Base-by-base conservation (phyloP, 768 basidiomycete species). In the Termitomyces sp. region DNA sequence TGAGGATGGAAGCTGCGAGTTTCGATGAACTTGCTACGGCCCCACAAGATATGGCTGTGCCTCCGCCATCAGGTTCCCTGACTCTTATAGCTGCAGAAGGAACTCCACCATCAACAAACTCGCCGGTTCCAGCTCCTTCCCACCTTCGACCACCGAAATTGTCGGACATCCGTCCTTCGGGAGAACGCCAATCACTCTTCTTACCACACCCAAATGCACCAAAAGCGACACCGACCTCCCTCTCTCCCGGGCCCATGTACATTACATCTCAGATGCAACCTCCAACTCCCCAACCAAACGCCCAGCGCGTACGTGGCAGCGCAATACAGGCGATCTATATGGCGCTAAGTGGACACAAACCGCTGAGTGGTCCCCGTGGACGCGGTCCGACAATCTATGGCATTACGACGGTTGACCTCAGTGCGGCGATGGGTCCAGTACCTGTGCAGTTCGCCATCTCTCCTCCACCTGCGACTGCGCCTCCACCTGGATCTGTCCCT, bases 321-420 rank as follows among this genome's bases (percentile, higher is more conserved):
- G 67, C 59, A 8, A 60, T 68, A 12, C 63, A 66, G 30, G 63
- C 70, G 0, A 68, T 77, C 53, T 66, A 66, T 33, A 68, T 75
- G 69, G 71, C 71, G 5, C 61, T 75, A 7, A 55, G 47, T 12
- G 62, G 56, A 1, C 64, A 60, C 12, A 58, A 61, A 7, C 43
- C 43, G 4, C 50, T 20, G 2, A 40, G 36, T 28, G 59, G 54
- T 7, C 49, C 53, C 8, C 35, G 59, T 14, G 59, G 58, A 28
- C 47, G 63, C 8, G 77, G 78, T 10, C 77, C 79, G 28, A 90
- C 89, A 13, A 79, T 91, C 6, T 89, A 87, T 60, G 89, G 80
- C 0, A 71, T 78, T 20, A 83, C 78, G 23, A 77, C 81, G 26
- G 65, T 65, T 14, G 88, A 90, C 57, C 66, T 91, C 44, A 64